phyloP scores from a whole-genome alignment of 2,329 filamentous ascomycete genomes.

The Pyrenochaeta sp. region DNA sequence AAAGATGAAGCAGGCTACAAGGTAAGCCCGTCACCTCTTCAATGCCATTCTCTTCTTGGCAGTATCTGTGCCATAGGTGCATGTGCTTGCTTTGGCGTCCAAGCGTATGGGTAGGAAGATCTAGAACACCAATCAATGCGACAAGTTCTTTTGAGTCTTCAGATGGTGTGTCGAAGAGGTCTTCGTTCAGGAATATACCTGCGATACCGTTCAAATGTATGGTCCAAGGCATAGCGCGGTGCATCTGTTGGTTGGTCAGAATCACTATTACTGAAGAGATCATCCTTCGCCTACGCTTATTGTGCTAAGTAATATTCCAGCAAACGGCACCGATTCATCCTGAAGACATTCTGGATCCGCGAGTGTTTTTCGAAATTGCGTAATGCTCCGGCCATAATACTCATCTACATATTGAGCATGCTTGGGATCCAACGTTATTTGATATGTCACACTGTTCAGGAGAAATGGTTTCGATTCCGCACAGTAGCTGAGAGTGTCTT shows the following conservation, averaged over 20 bases:
- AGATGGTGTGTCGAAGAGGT: not conserved
- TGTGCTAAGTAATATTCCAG: constrained; percentile 7
- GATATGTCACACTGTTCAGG: constrained; percentile 13
- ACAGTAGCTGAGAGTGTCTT: constrained; percentile 6
- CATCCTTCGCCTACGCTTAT: constrained; percentile 4
- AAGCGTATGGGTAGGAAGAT: constrained; percentile 10
- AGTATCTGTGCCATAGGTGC: constrained; percentile 11
- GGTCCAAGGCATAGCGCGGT: constrained; percentile 14
- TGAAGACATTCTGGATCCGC: constrained; percentile 1
- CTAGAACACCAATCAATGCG: constrained; percentile 9
- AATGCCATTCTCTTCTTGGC: constrained; percentile 4
- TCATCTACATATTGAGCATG: constrained; percentile 5
- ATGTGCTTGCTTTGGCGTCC: constrained; percentile 6
- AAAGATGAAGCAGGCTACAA: constrained; percentile 8
- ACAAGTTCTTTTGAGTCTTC: constrained; percentile 8
- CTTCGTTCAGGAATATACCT: constrained; percentile 7
- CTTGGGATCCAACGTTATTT: constrained; percentile 10
- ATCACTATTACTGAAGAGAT: not conserved
- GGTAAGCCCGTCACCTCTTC: constrained; percentile 9
- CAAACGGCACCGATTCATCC: constrained; percentile 11
- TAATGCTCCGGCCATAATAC: constrained; percentile 15
- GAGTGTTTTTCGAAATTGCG: constrained; percentile 5
- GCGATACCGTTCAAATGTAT: constrained; percentile 15
- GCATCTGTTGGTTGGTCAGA: constrained; percentile 6
- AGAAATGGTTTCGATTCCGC: constrained; percentile 9